Evolutionary conservation across 2,329 filamentous ascomycete species (phyloP).

Genomic region (Colletotrichum lini): DNA sequence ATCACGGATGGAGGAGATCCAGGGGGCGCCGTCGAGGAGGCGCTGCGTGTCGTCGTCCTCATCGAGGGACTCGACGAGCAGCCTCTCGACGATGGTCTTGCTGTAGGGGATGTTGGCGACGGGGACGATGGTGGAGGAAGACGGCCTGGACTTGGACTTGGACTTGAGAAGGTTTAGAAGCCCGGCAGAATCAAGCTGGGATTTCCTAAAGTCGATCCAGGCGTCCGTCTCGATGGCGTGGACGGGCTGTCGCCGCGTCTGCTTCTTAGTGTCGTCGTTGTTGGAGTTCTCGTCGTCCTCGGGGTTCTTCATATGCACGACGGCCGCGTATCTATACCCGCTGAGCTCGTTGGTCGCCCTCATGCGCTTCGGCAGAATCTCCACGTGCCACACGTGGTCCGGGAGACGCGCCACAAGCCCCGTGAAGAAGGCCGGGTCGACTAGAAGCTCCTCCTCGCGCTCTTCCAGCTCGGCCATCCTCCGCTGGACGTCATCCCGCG

Average conservation of each 20-base stretch:
- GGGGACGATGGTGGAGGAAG: constrained; percentile 8
- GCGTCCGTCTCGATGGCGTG: constrained; percentile 33
- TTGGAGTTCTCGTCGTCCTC: neutral
- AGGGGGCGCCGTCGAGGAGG: neutral
- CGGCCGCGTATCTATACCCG: constrained; percentile 48
- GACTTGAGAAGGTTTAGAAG: constrained; percentile 28
- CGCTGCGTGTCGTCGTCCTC: neutral
- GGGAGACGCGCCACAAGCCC: constrained; percentile 35
- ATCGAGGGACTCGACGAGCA: neutral
- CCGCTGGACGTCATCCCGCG: constrained; percentile 24
- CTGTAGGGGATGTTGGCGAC: constrained; percentile 47
- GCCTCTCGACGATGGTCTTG: constrained; percentile 50
- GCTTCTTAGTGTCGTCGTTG: neutral
- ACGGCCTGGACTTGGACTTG: neutral
- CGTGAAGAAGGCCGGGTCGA: constrained; percentile 49
- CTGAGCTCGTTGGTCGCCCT: constrained; percentile 50
- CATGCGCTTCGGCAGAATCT: constrained; percentile 50
- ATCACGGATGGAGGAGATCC: neutral
- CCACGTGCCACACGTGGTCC: constrained; percentile 46
- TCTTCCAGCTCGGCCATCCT: constrained; percentile 39
- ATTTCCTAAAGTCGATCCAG: constrained; percentile 5
- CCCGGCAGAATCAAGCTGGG: neutral
- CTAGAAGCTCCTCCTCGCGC: constrained; percentile 45
- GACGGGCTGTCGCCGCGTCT: constrained; percentile 14
- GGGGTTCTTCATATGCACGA: constrained; percentile 42